These are phyloP conservation scores for Candida nitratophila DNA, from an alignment of 805 yeast genomes.

Conservation along the genomic window DNA sequence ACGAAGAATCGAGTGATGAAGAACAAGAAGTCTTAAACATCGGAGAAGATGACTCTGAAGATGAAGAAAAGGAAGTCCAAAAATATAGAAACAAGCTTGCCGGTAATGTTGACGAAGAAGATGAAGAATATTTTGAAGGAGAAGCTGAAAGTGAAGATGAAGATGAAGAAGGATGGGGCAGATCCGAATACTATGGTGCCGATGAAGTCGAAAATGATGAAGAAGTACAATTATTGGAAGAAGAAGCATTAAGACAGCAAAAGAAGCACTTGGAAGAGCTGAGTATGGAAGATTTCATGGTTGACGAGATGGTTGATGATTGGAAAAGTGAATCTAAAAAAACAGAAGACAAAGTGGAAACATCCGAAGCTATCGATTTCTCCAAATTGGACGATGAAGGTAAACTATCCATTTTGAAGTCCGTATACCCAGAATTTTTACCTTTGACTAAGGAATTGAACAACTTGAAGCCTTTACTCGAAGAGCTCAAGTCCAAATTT, in stretches of 20 bases:
- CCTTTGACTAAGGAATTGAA: constrained; percentile 65
- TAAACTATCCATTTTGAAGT: constrained; percentile 44
- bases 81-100: constrained; percentile 19
- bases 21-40: constrained; percentile 27
- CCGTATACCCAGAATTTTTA: constrained; percentile 74
- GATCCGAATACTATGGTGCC: constrained; percentile 53
- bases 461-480: constrained; percentile 34
- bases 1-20: constrained; percentile 27
- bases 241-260: constrained; percentile 84
- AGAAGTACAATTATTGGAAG: constrained; percentile 69
- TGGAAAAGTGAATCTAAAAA: constrained; percentile 50
- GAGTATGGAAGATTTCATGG: constrained; percentile 67
- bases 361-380: constrained; percentile 30
- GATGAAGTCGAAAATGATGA: constrained; percentile 68
- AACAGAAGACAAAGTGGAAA: constrained; percentile 11
- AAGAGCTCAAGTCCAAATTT: constrained; percentile 25
- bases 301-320: constrained; percentile 72
- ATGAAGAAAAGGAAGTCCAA: constrained; percentile 34
- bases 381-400: constrained; percentile 45
- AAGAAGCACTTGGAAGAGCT: constrained; percentile 71
- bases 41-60: constrained; percentile 40
- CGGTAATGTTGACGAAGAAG: constrained; percentile 42
- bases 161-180: constrained; percentile 34
- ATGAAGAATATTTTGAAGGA: constrained; percentile 36
- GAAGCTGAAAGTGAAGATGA: constrained; percentile 22